Conservation (phyloP, 352 stramenopile genomes). For the Pythium chondricola region DNA sequence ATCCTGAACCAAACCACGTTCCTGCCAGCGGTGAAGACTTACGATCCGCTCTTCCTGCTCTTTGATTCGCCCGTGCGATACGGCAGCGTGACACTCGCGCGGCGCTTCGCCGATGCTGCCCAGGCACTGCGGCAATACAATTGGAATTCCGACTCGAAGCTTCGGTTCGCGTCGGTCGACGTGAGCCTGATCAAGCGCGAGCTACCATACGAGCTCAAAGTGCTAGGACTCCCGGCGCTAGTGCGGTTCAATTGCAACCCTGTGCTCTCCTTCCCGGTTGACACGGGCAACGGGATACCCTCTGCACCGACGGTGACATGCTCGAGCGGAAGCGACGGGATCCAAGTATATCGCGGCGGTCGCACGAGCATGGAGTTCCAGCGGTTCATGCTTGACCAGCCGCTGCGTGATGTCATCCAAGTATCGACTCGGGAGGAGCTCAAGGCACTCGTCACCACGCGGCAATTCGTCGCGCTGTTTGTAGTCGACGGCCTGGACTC, state of each 20-base stretch:
- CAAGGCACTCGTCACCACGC: slow-evolving; percentile 8
- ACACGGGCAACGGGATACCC: no score
- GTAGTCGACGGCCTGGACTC: slow-evolving; percentile 27
- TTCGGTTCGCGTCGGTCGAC: slow-evolving; percentile 27
- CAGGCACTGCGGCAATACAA: slow-evolving; percentile 18
- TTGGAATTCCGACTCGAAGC: slow-evolving; percentile 1
- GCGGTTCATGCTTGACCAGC: slow-evolving; percentile 26
- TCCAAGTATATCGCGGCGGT: slow-evolving; percentile 27
- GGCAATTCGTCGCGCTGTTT: slow-evolving; percentile 29
- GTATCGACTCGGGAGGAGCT: slow-evolving; percentile 13
- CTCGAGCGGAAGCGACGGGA: slow-evolving; percentile 4
- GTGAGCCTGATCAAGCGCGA: slow-evolving; percentile 9
- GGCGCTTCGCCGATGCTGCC: slow-evolving; percentile 27
- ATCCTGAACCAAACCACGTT: slow-evolving; percentile 23
- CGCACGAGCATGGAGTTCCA: slow-evolving; percentile 33
- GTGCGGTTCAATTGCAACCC: slow-evolving; percentile 25
- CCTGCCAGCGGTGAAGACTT: slow-evolving; percentile 7
- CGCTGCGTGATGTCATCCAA: slow-evolving; percentile 15
- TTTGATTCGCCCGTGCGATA: slow-evolving; percentile 26
- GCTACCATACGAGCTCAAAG: slow-evolving; percentile 11
- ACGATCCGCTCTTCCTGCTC: slow-evolving; percentile 34
- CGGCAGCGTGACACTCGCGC: slow-evolving; percentile 24
- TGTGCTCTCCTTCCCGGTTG: neutral
- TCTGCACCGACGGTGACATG: slow-evolving; percentile 18
- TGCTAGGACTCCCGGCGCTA: slow-evolving; percentile 25